A percentile compares a stretch with the other conserved stretches of the same genome.
phyloP scores from a whole-genome alignment of 2,329 filamentous ascomycete species.

The Xylaria digitata region DNA sequence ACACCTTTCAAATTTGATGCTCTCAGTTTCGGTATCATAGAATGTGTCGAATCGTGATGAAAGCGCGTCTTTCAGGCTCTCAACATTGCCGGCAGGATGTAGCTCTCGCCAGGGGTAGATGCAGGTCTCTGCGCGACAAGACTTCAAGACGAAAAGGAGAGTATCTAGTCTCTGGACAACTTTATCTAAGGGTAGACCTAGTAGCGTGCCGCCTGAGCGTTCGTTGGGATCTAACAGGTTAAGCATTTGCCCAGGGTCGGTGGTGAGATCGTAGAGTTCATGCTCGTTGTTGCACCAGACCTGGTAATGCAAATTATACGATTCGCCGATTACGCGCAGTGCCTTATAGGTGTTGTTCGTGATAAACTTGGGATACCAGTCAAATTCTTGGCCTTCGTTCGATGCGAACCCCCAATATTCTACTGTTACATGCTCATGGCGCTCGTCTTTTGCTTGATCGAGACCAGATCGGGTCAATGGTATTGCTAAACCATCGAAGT shows the following conservation, averaged over 20 bases:
- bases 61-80: conserved; percentile 58
- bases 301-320: conserved; percentile 60
- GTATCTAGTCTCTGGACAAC: conserved; percentile 58
- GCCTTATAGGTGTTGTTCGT: conserved; percentile 67
- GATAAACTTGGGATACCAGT: conserved; percentile 43
- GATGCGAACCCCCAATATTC: conserved; percentile 58
- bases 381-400: conserved; percentile 49
- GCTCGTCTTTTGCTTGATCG: conserved; percentile 38
- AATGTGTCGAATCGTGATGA: conserved; percentile 56
- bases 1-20: conserved; percentile 61
- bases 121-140: conserved; percentile 59
- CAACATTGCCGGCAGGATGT: conserved; percentile 59
- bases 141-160: conserved; percentile 62
- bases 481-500: conserved; percentile 69
- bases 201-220: conserved; percentile 25
- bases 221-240: conserved; percentile 56
- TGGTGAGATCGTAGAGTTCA: conserved; percentile 64
- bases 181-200: conserved; percentile 49
- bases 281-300: conserved; percentile 68
- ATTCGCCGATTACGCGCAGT: conserved; percentile 58
- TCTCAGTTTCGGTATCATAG: conserved; percentile 53
- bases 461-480: conserved; percentile 45
- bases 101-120: conserved; percentile 59
- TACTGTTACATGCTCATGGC: conserved; percentile 61
- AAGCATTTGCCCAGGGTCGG: conserved; percentile 46